Evolutionary conservation across 805 yeast genomes (phyloP), one percentile per base, ranked within the genome.

Genomic region (Saturnispora gosingensis): DNA sequence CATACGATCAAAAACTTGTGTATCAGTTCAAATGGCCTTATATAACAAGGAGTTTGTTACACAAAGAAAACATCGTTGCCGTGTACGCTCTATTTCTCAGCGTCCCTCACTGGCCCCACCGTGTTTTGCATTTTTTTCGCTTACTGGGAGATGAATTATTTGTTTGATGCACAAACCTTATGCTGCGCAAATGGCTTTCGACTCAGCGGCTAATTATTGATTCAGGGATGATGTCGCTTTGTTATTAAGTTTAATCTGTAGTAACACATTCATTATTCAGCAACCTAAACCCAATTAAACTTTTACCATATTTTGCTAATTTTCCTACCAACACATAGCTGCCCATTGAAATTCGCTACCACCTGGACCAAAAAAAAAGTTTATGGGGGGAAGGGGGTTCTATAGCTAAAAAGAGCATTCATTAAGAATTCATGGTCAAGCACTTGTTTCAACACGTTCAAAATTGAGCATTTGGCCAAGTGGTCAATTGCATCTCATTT

Each of bases 51-150:
- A 67, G 48, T 20, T 59, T 24, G 50, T 67, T 67, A 28, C 59
- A 40, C 47, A 62, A 65, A 52, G 59, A 66, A 51, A 53, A 66
- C 50, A 67, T 28, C 62, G 64, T 67, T 30, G 34, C 34, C 34
- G 34, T 30, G 34, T 30, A 30, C 34, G 34, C 34, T 30, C 34
- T 30, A 30, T 30, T 30, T 30, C 34, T 13, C 34, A 30, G 28
- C 28, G 28, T 25, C 9, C 28, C 28, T 25, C 28, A 25, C 28
- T 25, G 28, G 28, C 28, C 34, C 34, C 34, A 30, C 34, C 34
- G 13, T 30, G 34, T 30, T 30, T 30, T 30, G 15, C 34, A 11
- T 30, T 30, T 13, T 63, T 9, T 40, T 32, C 35, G 34, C 34
- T 30, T 30, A 30, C 34, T 13, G 15, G 34, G 34, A 30, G 15